Percentiles rank a stretch among this genome's conserved stretches.
Evolutionary conservation across 106 monocot species (phyloP).

Genomic region (Apostasia ramifera): DNA sequence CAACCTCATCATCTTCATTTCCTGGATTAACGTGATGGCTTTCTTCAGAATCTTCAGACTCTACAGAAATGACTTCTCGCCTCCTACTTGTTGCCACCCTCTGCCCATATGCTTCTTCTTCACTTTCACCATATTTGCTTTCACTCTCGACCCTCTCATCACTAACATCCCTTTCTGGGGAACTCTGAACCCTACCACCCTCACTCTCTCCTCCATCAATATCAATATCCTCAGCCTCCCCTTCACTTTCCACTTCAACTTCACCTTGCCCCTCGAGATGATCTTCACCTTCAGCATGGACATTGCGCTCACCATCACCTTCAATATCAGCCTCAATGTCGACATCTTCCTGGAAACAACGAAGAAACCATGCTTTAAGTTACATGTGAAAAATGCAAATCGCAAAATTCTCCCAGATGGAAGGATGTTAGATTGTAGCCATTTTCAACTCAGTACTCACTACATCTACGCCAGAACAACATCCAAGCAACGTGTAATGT

Average conservation of each 20-base stretch:
- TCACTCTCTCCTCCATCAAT: conserved; percentile 73
- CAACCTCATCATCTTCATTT: conserved; percentile 53
- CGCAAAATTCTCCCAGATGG: too few species aligned
- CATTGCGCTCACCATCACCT: conserved; percentile 44
- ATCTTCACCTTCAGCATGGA: conserved; percentile 57
- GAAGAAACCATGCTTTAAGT: neutral
- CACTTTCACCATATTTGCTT: conserved; percentile 68
- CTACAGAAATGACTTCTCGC: conserved; percentile 69
- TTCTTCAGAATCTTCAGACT: conserved; percentile 71
- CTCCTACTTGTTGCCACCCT: conserved; percentile 67
- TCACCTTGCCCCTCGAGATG: conserved; percentile 75
- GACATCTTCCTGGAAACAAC: neutral
- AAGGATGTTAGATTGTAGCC: too few species aligned
- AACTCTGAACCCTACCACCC: conserved; percentile 64
- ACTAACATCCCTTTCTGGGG: conserved; percentile 62
- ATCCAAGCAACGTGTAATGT: too few species aligned
- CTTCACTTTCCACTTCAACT: conserved; percentile 77
- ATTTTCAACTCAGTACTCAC: too few species aligned
- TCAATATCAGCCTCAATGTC: conserved; percentile 4
- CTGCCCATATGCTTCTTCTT: conserved; percentile 71
- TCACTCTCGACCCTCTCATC: conserved; percentile 57
- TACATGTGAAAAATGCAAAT: too few species aligned
- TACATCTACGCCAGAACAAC: too few species aligned
- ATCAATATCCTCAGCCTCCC: conserved; percentile 43
- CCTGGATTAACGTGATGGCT: conserved; percentile 47